Evolutionary conservation across 441 rosid genomes (phyloP).

Genomic region (Erodium trifolium): DNA sequence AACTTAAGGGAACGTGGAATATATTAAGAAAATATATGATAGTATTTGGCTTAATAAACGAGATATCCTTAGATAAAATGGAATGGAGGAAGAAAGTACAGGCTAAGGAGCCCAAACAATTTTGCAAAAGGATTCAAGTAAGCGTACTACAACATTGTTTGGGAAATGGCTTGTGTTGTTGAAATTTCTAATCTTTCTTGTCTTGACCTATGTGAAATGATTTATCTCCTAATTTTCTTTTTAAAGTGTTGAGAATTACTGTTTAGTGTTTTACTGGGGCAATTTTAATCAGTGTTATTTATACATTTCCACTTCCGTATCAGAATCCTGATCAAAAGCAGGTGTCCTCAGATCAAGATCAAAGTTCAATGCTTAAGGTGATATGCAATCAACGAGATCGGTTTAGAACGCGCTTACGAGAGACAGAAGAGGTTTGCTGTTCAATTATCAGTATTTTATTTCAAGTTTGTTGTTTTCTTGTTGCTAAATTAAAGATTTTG

Average conservation of each 20-base stretch:
- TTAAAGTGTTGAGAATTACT: background rate
- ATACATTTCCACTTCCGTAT: conserved; percentile 17
- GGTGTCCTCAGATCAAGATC: conserved; percentile 77
- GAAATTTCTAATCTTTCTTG: background rate
- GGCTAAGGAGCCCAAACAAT: background rate
- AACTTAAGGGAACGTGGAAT: background rate
- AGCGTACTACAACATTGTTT: background rate
- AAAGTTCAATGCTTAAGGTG: conserved; percentile 95
- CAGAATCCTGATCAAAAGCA: conserved; percentile 70
- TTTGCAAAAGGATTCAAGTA: background rate
- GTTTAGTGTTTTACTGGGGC: background rate
- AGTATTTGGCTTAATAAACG: background rate
- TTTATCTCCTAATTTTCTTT: background rate
- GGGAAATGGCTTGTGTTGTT: background rate
- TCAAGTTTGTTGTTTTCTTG: conserved; percentile 6
- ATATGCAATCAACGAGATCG: conserved; percentile 95
- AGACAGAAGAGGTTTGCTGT: conserved; percentile 76
- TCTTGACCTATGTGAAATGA: background rate
- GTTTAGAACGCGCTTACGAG: conserved; percentile 72
- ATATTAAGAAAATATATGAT: too few species aligned
- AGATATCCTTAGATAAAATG: background rate
- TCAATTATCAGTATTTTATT: too few species aligned
- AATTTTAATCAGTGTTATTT: background rate
- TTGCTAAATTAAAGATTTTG: background rate
- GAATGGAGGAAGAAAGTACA: background rate